phyloP scores from a whole-genome alignment of 495 filamentous ascomycete species.

The Staphylotrichum longicolle region DNA sequence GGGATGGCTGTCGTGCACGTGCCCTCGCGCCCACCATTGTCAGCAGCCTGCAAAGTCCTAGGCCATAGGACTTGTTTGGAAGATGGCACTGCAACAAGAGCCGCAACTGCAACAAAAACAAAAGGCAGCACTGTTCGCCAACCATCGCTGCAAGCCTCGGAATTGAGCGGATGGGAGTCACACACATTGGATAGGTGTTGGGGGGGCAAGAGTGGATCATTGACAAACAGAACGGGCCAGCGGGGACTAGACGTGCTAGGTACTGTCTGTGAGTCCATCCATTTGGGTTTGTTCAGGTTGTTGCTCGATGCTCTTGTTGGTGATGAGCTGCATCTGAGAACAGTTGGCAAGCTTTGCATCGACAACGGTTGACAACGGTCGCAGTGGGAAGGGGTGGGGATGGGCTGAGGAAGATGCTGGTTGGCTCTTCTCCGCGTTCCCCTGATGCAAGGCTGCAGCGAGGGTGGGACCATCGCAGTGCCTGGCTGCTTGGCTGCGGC shows the following conservation, averaged over 20 bases:
- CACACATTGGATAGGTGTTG: neutral
- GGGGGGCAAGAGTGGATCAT: neutral
- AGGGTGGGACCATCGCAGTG: neutral
- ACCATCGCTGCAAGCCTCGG: slow-evolving; percentile 1
- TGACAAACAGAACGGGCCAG: too few relatives aligned
- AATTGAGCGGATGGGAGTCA: neutral
- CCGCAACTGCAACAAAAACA: slow-evolving; percentile 13
- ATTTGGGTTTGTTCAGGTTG: neutral
- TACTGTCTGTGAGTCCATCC: too few relatives aligned
- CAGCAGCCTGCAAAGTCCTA: slow-evolving; percentile 21
- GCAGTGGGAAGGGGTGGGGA: too few relatives aligned
- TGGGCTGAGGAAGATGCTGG: neutral
- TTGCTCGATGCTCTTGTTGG: neutral
- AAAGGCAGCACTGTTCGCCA: neutral
- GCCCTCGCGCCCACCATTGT: neutral
- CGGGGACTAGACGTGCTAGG: too few relatives aligned
- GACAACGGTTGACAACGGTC: too few relatives aligned
- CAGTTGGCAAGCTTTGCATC: too few relatives aligned
- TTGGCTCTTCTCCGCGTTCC: neutral
- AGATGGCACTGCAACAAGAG: slow-evolving; percentile 9
- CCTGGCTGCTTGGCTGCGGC: neutral
- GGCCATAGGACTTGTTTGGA: slow-evolving; percentile 17
- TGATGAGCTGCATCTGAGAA: too few relatives aligned
- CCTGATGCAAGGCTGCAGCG: neutral
- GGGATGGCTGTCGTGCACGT: neutral